Conservation (phyloP, 495 filamentous ascomycete species). For the Arthonia radiata region DNA sequence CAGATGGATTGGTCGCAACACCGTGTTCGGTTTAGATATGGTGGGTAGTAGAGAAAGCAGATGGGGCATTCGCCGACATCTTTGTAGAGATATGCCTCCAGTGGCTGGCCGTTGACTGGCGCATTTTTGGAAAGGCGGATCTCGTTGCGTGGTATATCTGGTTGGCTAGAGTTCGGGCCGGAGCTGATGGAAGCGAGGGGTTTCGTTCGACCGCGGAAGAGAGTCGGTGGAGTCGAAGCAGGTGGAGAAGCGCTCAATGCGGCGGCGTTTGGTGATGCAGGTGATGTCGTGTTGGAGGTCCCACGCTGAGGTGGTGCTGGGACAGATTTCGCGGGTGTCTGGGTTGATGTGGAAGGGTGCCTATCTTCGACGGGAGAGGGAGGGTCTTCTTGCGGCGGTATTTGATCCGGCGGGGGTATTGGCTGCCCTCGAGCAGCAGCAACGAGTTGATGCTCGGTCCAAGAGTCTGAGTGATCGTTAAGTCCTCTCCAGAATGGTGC, state of each 20-base stretch:
- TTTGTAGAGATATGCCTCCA: constrained; percentile 87
- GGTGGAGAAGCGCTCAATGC: constrained; percentile 18
- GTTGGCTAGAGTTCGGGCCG: constrained; percentile 38
- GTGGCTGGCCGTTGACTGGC: constrained; percentile 69
- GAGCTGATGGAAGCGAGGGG: constrained; percentile 61
- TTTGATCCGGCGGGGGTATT: constrained; percentile 62
- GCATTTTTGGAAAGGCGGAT: constrained; percentile 59
- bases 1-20: constrained; percentile 96
- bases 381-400: constrained; percentile 47
- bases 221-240: constrained; percentile 19
- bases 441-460: constrained; percentile 84
- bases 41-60: constrained; percentile 87
- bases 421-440: constrained; percentile 69
- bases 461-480: constrained; percentile 65
- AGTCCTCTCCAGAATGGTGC: constrained; percentile 91
- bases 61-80: constrained; percentile 79
- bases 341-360: too few species aligned
- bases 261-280: constrained; percentile 21
- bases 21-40: constrained; percentile 82
- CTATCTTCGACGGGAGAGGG: too few species aligned
- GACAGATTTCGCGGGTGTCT: constrained; percentile 19
- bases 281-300: constrained; percentile 18
- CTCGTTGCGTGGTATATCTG: constrained; percentile 51
- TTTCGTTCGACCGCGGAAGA: constrained; percentile 50
- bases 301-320: constrained; percentile 16